Evolutionary conservation across 805 yeast species (phyloP), one percentile per base, ranked within the genome.

Genomic region (Metahyphopichia silvanorum): DNA sequence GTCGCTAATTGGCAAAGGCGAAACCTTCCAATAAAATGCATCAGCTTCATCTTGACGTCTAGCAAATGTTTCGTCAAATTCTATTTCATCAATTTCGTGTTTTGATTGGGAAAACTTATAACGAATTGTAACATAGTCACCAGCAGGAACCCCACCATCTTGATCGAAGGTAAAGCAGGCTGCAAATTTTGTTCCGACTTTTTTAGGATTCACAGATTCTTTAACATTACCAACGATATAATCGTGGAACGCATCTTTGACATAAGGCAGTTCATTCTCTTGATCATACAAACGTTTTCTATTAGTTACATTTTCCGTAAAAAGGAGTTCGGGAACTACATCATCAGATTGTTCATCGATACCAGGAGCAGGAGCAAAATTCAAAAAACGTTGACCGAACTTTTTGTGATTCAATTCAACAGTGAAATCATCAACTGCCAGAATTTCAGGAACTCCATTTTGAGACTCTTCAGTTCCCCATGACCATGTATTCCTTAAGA

Each of bases 201-300:
- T 51, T 6, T 74, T 73, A 0, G 94, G 95, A 53, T 89, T 89
- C 15, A 82, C 76, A 1, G 79, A 82, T 1, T 58, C 69, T 37
- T 70, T 63, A 16, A 69, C 67, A 32, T 73, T 82, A 32, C 77
- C 77, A 30, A 87, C 76, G 32, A 88, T 68, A 51, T 71, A 77
- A 37, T 87, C 95, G 57, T 89, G 96, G 71, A 89, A 88, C 2
- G 91, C 97, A 59, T 89, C 96, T 57, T 89, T 89, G 38, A 80
- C 82, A 56, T 68, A 87, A 29, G 66, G 51, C 15, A 31, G 21
- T 24, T 76, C 70, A 46, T 85, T 82, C 44, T 72, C 67, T 44
- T 77, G 81, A 20, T 71, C 66, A 51, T 82, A 89, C 40, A 89
- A 67, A 49, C 74, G 74, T 48, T 74, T 53, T 47, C 76, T 71